Evolutionary conservation across 192 early-diverging fungal genomes (phyloP), one percentile per base, ranked within the genome.

Genomic region (Backusella sp.): DNA sequence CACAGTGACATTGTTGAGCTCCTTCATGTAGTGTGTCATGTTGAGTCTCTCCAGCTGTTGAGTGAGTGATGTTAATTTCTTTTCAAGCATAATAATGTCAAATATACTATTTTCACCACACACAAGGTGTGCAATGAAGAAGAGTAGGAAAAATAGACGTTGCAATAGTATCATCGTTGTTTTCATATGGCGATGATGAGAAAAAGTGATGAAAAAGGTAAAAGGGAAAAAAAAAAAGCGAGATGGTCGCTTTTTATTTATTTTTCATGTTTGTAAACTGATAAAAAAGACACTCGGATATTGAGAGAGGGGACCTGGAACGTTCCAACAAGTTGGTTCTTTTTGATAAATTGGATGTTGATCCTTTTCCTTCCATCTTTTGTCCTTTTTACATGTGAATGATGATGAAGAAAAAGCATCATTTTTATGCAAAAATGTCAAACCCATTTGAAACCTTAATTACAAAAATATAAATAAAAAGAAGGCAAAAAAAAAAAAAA

Each of bases 1-100:
- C 21, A 87, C 68, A 21, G 86, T 87, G 19, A 74, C 84, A 23
- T 74, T 66, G 19, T 75, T 12, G 0, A 71, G 41, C 1, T 36
- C 3, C 41, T 71, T 71, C 5, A 71, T 6, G 7, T 71, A 12
- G 11, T 19, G 15, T 8, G 42, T 44, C 26, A 41, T 12, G 15
- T 30, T 28, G 11, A 44, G 28, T 15, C 19, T 11, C 49, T 71
- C 70, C 4, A 71, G 5, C 7, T 71, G 28, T 19, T 19, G 1
- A 1, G 42, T 17, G 3, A 71, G 42, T 14, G 28, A 15, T 30
- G 23, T 7, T 3, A 71, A 71, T 44, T 28, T 4, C 8, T 32
- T 15, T 0, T 71, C 70, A 2, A 15, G 7, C 3, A 41, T 11
- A 15, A 71, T 19, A 4, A 49, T 26, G 28, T 71, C 41, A 49